phyloP scores from a whole-genome alignment of 345 rosid species.

The Stellera chamaejasme region DNA sequence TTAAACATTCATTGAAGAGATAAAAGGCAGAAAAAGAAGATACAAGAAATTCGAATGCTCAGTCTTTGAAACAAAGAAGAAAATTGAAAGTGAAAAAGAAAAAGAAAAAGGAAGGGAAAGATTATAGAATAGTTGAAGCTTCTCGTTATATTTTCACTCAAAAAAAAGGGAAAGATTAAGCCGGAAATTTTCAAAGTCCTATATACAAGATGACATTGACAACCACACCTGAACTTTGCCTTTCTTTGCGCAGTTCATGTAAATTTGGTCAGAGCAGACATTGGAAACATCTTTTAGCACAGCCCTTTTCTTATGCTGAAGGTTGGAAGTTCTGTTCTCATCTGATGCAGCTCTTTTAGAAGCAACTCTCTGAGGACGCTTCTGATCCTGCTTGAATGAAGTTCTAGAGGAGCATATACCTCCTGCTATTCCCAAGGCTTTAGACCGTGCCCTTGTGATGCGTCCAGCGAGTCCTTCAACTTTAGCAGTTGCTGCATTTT shows the following conservation, averaged over 20 bases:
- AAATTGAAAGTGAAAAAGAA: too few relatives aligned
- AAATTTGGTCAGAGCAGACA: constrained; percentile 20
- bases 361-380: constrained; percentile 23
- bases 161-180: background rate
- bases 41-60: too few relatives aligned
- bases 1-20: background rate
- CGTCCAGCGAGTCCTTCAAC: constrained; percentile 35
- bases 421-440: constrained; percentile 41
- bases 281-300: constrained; percentile 77
- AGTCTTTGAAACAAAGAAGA: too few relatives aligned
- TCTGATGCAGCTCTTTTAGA: constrained; percentile 43
- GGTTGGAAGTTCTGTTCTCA: constrained; percentile 30
- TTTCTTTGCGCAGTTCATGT: constrained; percentile 25
- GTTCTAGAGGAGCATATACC: constrained; percentile 43
- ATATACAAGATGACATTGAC: constrained; percentile 10
- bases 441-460: constrained; percentile 70
- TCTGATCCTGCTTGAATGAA: constrained; percentile 56
- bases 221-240: constrained; percentile 40
- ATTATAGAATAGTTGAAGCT: too few relatives aligned
- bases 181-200: constrained; percentile 3
- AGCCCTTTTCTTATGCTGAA: constrained; percentile 68
- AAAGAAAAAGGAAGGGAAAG: too few relatives aligned
- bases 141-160: too few relatives aligned
- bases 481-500: constrained; percentile 32
- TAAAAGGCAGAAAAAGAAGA: too few relatives aligned